Base-by-base conservation (phyloP, 768 basidiomycete genomes). In the Collybia mongolica region DNA sequence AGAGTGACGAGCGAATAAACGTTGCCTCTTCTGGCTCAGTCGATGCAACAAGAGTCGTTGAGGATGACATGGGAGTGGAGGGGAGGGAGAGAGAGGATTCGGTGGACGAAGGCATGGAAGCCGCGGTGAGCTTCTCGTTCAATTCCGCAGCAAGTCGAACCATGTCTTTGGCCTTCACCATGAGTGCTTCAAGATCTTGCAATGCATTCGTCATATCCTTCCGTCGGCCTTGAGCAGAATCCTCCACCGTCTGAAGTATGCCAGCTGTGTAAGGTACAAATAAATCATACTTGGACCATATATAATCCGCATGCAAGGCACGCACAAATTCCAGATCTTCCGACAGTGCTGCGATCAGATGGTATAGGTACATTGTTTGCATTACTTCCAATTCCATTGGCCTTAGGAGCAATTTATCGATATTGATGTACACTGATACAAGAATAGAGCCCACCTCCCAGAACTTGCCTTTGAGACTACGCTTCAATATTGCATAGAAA, bases 121-220 rank as follows among this genome's bases (percentile, higher is more conserved):
- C 59, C 0, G 79, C 77, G 6, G 86, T 84, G 20, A 97, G 75
- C 54, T 83, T 89, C 49, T 90, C 83, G 60, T 92, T 94, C 54
- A 98, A 79, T 32, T 95, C 88, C 45, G 85, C 86, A 2, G 96
- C 94, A 19, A 98, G 77, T 24, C 81, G 81, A 49, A 95, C 94
- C 85, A 98, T 96, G 57, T 95, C 93, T 55, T 83, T 87, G 1
- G 94, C 93, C 63, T 95, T 90, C 42, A 86, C 74, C 88, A 90
- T 94, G 40, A 98, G 70, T 0, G 87, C 88, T 63, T 98, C 93
- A 28, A 98, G 78, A 61, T 98, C 97, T 56, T 83, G 75, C 26
- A 98, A 74, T 0, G 93, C 90, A 55, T 85, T 82, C 20, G 77
- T 75, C 71, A 98, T 80, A 54, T 84, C 75, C 6, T 77, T 79